Evolutionary conservation across 2,329 filamentous ascomycete species (phyloP).

Genomic region (Beauveria medogensis): DNA sequence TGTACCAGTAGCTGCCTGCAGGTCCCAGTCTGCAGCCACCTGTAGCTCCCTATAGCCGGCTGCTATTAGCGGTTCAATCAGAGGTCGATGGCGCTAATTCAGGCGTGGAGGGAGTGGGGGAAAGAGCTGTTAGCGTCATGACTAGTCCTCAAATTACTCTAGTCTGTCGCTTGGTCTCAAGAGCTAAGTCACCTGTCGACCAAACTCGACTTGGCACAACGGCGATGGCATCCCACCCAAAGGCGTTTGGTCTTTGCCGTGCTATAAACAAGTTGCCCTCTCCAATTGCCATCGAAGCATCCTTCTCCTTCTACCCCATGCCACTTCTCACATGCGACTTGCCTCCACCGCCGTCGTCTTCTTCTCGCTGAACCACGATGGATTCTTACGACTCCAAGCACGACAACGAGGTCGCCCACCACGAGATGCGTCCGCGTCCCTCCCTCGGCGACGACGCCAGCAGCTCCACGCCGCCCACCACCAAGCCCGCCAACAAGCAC

Average conservation of each 20-base stretch:
- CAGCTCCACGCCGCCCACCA: not conserved
- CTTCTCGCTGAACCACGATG: not conserved
- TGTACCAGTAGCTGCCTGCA: too few species aligned
- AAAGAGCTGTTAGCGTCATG: not conserved
- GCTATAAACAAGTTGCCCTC: not conserved
- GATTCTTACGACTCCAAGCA: constrained; percentile 6
- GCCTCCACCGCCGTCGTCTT: not conserved
- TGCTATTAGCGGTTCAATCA: not conserved
- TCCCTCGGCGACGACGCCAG: not conserved
- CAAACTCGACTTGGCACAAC: not conserved
- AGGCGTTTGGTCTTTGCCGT: not conserved
- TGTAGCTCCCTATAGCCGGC: not conserved
- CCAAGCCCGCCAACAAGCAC: not conserved
- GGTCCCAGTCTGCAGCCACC: too few species aligned
- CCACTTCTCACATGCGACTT: not conserved
- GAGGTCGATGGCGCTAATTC: not conserved
- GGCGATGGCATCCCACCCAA: not conserved
- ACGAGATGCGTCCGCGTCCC: constrained; percentile 3
- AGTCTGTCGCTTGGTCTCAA: too few species aligned
- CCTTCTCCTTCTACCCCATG: not conserved
- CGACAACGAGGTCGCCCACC: constrained; percentile 10
- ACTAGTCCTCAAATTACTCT: too few species aligned
- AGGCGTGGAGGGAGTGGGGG: not conserved
- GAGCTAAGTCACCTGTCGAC: too few species aligned
- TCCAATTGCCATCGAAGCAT: not conserved